Evolutionary conservation across 208 protist species (phyloP), one percentile per base, ranked within the genome.

Genomic region (Trypanosoma cruzi): DNA sequence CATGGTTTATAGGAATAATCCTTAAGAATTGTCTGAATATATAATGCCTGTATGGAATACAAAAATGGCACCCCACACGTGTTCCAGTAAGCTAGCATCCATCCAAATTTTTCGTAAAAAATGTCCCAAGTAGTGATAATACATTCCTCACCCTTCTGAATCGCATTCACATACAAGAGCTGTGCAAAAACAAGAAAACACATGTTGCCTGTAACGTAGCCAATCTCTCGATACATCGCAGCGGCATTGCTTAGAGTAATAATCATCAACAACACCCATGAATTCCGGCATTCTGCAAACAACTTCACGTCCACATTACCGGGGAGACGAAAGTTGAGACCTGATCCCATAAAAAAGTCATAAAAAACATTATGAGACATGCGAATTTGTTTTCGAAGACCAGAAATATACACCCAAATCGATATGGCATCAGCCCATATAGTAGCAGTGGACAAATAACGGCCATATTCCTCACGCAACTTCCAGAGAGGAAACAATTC

Each of bases 81-180:
- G 80, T 99, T 99, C 97, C 97, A 99, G 86, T 92, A 99, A 58
- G 82, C 86, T 28, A 98, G 84, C 95, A 99, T 93, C 84, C 89
- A 96, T 64, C 95, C 95, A 57, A 93, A 98, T 80, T 98, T 98
- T 73, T 99, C 97, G 79, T 98, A 95, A 83, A 89, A 97, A 32
- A 98, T 83, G 70, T 99, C 97, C 95, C 95, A 99, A n/a, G 95
- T 97, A 11, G 91, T 81, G 63, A 94, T 88, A 63, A 98, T 88
- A 77, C 85, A 98, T 73, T 98, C 89, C 79, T 99, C 96, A 48
- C 97, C 97, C 78, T 99, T 98, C 69, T 90, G 79, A 71, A 92
- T 88, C 6, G 96, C 96, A 73, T 98, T 98, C 0, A 89, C 80
- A 84, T 99, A 99, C 31, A 99, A 81, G 10, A 89, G 69, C 57